A percentile compares a stretch with the other conserved stretches of the same genome.
Conservation (phyloP, 805 yeast species). For the Isabelozyma rhagii region DNA sequence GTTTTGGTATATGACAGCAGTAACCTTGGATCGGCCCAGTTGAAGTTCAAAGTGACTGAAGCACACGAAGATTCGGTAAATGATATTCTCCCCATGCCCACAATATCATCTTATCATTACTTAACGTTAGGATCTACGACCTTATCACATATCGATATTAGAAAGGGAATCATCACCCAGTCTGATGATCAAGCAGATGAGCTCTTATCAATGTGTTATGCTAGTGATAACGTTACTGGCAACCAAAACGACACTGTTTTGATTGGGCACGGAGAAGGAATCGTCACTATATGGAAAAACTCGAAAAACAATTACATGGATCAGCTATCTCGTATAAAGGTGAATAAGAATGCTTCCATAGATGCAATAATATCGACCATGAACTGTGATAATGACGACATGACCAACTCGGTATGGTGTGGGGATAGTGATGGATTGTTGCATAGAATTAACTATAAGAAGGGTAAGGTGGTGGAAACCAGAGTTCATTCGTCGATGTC, state of each 20-base stretch:
- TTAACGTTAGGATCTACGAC: constrained; percentile 82
- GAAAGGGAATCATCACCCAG: constrained; percentile 62
- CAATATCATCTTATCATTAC: constrained; percentile 73
- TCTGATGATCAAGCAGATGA: constrained; percentile 96
- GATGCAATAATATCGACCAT: constrained; percentile 64
- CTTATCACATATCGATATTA: constrained; percentile 69
- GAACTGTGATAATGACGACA: constrained; percentile 48
- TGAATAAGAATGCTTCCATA: constrained; percentile 66
- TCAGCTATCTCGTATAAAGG: constrained; percentile 73
- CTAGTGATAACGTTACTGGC: constrained; percentile 44
- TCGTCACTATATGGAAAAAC: constrained; percentile 82
- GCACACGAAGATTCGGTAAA: constrained; percentile 80
- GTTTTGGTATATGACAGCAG: constrained; percentile 62
- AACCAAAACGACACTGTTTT: constrained; percentile 60
- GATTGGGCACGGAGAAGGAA: constrained; percentile 91
- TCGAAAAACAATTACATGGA: constrained; percentile 66
- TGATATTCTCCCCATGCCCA: constrained; percentile 66
- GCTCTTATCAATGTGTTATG: constrained; percentile 68
- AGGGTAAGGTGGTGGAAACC: constrained; percentile 61
- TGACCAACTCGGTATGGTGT: constrained; percentile 59
- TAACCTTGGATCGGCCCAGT: constrained; percentile 36
- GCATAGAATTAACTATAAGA: constrained; percentile 61
- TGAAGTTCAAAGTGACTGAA: constrained; percentile 45
- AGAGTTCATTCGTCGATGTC: constrained; percentile 56
- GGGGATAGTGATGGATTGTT: constrained; percentile 78